Evolutionary conservation across 129 eudicot genomes (phyloP).

Genomic region (Flaveria trinervia): DNA sequence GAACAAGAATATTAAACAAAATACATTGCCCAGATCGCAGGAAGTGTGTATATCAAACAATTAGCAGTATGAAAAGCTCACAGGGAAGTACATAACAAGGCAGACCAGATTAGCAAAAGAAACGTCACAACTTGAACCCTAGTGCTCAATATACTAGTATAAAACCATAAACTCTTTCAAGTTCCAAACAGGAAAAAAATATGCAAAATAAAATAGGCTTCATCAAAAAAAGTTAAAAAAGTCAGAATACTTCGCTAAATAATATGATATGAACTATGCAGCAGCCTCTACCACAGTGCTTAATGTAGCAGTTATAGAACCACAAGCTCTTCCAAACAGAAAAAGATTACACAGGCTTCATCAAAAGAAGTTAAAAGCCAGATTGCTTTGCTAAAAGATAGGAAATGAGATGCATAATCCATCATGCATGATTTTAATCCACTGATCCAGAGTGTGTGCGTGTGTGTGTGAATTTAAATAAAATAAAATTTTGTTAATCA

Average conservation of each 20-base stretch:
- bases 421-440: background rate
- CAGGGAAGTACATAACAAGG: background rate
- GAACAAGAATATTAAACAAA: background rate
- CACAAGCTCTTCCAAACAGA: conserved; percentile 11
- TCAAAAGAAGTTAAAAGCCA: background rate
- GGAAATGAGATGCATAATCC: background rate
- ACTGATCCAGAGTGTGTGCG: conserved; percentile 11
- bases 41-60: background rate
- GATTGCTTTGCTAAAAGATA: background rate
- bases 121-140: background rate
- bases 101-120: background rate
- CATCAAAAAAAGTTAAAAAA: background rate
- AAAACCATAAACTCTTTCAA: background rate
- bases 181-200: conserved; percentile 12
- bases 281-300: background rate
- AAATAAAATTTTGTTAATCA: background rate
- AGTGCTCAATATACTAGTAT: background rate
- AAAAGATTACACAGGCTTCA: background rate
- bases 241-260: background rate
- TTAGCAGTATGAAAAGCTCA: background rate
- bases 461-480: background rate
- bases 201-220: background rate
- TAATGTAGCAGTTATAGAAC: background rate
- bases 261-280: background rate
- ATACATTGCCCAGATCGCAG: background rate